A percentile compares a stretch with the other conserved stretches of the same genome.
Evolutionary conservation across 2,329 filamentous ascomycete species (phyloP).

Genomic region (Penicillium sp.): DNA sequence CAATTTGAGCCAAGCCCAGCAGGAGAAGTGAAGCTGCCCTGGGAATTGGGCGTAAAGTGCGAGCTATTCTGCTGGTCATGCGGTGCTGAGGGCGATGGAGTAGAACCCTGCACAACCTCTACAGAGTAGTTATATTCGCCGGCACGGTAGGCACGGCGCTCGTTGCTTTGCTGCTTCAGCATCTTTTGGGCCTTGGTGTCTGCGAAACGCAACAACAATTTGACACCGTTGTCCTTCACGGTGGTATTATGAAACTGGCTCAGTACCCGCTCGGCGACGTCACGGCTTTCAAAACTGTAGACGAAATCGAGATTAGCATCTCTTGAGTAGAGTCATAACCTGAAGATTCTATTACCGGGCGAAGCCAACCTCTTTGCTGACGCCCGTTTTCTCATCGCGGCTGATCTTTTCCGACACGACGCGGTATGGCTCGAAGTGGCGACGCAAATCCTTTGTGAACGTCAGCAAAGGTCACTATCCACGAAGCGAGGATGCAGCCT

Average conservation of each 20-base stretch:
- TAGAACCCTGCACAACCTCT: slow-evolving; percentile 45
- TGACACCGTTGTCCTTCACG: slow-evolving; percentile 69
- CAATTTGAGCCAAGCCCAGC: slow-evolving; percentile 42
- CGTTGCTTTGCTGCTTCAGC: slow-evolving; percentile 91
- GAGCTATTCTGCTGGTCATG: slow-evolving; percentile 41
- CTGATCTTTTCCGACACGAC: slow-evolving; percentile 95
- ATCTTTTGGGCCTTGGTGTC: slow-evolving; percentile 97
- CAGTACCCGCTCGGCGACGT: slow-evolving; percentile 88
- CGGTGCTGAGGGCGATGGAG: slow-evolving; percentile 44
- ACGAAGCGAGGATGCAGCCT: slow-evolving; percentile 33
- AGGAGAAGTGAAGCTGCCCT: slow-evolving; percentile 45
- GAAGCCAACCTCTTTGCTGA: slow-evolving; percentile 95
- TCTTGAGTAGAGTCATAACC: background rate
- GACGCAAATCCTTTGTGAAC: slow-evolving; percentile 73
- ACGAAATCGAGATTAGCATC: slow-evolving; percentile 6
- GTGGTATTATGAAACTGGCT: slow-evolving; percentile 77
- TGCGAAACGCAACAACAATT: slow-evolving; percentile 92
- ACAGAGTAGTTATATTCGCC: slow-evolving; percentile 78
- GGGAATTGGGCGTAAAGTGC: slow-evolving; percentile 44
- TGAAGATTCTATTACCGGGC: slow-evolving; percentile 64
- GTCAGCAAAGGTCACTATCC: slow-evolving; percentile 31
- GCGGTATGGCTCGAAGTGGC: slow-evolving; percentile 51
- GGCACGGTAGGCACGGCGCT: slow-evolving; percentile 91
- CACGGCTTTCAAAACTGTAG: slow-evolving; percentile 78
- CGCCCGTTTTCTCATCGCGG: slow-evolving; percentile 77